phyloP scores from a whole-genome alignment of 768 basidiomycete genomes.

The Mycena haematopus region DNA sequence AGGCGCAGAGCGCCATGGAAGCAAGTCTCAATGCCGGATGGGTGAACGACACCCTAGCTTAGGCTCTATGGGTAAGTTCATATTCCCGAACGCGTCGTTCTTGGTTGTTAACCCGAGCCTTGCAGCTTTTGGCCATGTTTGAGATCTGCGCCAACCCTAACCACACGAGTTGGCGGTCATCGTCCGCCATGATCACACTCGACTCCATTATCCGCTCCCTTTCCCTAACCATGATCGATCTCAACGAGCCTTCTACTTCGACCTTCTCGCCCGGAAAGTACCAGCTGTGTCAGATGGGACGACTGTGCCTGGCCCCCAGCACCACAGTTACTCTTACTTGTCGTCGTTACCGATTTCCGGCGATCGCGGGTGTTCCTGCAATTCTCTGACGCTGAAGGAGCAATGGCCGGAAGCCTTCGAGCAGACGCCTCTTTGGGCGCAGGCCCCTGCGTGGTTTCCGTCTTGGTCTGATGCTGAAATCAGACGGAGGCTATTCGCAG shows the following conservation, averaged over 20 bases:
- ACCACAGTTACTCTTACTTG: slow-evolving; percentile 1
- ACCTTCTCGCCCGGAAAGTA: slow-evolving; percentile 58
- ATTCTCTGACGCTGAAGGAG: slow-evolving; percentile 54
- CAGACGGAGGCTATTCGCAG: slow-evolving; percentile 75
- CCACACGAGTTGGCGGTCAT: slow-evolving; percentile 58
- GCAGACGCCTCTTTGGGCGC: slow-evolving; percentile 66
- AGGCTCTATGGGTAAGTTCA: slow-evolving; percentile 73
- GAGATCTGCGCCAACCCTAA: slow-evolving; percentile 74
- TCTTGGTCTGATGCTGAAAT: slow-evolving; percentile 68
- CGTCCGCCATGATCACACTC: slow-evolving; percentile 64
- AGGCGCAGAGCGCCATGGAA: slow-evolving; percentile 71
- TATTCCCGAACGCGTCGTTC: slow-evolving; percentile 4
- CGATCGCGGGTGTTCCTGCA: slow-evolving; percentile 52
- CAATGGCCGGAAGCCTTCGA: slow-evolving; percentile 58
- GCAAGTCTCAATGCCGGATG: slow-evolving; percentile 73
- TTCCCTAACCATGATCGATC: slow-evolving; percentile 64
- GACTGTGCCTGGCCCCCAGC: neutral
- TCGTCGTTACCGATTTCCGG: slow-evolving; percentile 12
- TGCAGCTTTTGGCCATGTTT: slow-evolving; percentile 71
- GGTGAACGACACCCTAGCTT: slow-evolving; percentile 76
- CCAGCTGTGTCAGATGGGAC: slow-evolving; percentile 45
- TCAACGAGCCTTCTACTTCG: slow-evolving; percentile 56
- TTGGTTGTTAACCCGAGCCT: neutral
- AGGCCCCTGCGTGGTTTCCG: slow-evolving; percentile 68
- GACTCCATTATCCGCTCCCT: slow-evolving; percentile 73